Evolutionary conservation across 805 yeast genomes (phyloP), one percentile per base, ranked within the genome.

Genomic region (Suhomyces kilbournensis): DNA sequence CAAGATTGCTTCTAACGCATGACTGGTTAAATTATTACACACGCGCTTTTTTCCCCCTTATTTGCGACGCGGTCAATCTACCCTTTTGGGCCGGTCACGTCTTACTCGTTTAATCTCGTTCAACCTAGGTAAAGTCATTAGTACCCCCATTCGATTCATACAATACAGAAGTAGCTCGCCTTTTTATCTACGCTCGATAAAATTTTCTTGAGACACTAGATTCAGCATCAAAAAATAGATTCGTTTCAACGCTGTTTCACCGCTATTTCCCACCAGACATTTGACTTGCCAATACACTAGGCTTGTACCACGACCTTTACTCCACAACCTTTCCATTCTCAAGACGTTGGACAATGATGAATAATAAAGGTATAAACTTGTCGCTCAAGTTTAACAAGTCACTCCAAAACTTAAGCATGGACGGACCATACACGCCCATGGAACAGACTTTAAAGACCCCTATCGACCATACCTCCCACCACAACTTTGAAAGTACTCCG

Each of bases 401-500:
- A 19, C 60, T 67, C 46, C 59, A 60, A 22, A 60, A 64, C 49
- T 51, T 64, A 39, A 46, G 47, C 19, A 62, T 59, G 15, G 44
- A 54, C 9, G 67, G 61, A 7, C 79, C 79, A n/a, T 71, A 60
- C 56, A 75, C 79, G 3, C 79, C 79, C n/a, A 60, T 72, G 45
- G 79, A 75, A 34, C 78, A 74, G 56, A 75, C 78, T 0, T 59
- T 73, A 42, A 63, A 57, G 42, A 75, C 79, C 6, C 79, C 79
- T 2, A 53, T 70, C 23, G 77, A 72, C 47, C 63, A 64, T 14
- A 67, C 71, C 44, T 42, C 10, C 40, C 19, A 30, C 26, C 48
- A 45, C 17, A 28, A 28, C 48, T 17, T 15, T 10, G 15, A 22
- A 12, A 44, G 40, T 9, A 22, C 12, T 10, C 26, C 34, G 2